These are phyloP conservation scores for Euphorbia celastroides DNA, from an alignment of 441 rosid genomes.

Conservation along the genomic window DNA sequence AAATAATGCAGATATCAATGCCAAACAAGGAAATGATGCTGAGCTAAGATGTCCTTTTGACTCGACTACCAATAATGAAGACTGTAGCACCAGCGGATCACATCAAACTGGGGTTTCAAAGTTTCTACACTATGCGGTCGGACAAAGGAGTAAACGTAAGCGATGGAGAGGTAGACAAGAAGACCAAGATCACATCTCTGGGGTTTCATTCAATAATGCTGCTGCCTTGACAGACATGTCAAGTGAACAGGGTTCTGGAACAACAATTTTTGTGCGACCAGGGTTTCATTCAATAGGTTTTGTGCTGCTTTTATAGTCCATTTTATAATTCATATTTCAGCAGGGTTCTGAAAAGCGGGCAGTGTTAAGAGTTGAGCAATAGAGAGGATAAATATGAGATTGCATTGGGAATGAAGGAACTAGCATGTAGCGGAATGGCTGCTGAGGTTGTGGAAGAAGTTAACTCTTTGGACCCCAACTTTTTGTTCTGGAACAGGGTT, in stretches of 20 bases:
- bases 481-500: no score
- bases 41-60: conserved; percentile 56
- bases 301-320: conserved; percentile 7
- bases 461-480: conserved; percentile 59
- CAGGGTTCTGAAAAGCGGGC: conserved; percentile 36
- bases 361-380: conserved; percentile 14
- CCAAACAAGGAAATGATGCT: conserved; percentile 39
- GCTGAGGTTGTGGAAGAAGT: conserved; percentile 76
- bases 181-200: conserved; percentile 41
- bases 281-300: conserved; percentile 3
- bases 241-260: conserved; percentile 42
- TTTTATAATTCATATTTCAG: conserved; percentile 13
- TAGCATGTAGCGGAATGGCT: conserved; percentile 78
- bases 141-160: conserved; percentile 80
- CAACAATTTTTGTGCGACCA: no score
- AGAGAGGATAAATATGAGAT: conserved; percentile 60
- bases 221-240: conserved; percentile 21
- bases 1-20: conserved; percentile 37
- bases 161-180: conserved; percentile 87
- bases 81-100: conserved; percentile 82
- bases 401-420: conserved; percentile 70
- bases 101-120: conserved; percentile 42
- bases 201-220: conserved; percentile 30
- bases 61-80: conserved; percentile 42
- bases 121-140: conserved; percentile 32